phyloP scores from a whole-genome alignment of 441 rosid species.

The Isatis lusitanica region DNA sequence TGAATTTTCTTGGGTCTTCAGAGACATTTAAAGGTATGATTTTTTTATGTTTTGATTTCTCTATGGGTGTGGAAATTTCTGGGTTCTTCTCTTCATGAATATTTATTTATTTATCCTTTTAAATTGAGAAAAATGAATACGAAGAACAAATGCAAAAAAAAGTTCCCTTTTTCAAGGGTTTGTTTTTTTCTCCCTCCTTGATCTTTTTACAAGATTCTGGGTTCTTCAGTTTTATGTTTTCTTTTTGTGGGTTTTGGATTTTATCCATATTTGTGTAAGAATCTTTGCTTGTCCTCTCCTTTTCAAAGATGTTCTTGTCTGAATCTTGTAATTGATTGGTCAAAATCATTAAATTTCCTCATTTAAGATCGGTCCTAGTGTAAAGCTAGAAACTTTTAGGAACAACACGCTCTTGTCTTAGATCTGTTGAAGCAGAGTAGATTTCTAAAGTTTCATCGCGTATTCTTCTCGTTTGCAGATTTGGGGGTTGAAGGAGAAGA shows the following conservation, averaged over 20 bases:
- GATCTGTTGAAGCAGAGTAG: conserved; percentile 12
- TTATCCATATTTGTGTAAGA: conserved; percentile 2
- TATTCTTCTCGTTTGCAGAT: conserved; percentile 17
- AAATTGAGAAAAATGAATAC: neutral
- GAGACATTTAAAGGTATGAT: conserved; percentile 26
- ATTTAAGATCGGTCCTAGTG: neutral
- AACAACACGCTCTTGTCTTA: conserved; percentile 1
- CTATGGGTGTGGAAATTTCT: neutral
- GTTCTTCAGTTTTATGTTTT: neutral
- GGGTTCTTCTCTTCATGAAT: conserved; percentile 3
- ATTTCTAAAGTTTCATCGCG: neutral
- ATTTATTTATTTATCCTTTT: neutral
- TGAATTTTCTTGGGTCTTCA: neutral
- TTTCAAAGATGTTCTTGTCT: conserved; percentile 18
- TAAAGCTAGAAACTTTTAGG: conserved; percentile 6
- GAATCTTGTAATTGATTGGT: conserved; percentile 20
- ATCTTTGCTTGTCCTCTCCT: neutral
- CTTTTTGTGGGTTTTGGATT: conserved; percentile 8
- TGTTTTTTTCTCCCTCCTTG: neutral
- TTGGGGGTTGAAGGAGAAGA: conserved; percentile 23
- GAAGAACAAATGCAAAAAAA: neutral
- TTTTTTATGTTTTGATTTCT: conserved; percentile 10
- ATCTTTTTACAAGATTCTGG: conserved; percentile 22
- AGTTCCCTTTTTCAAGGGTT: conserved; percentile 8
- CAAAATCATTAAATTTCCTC: neutral